phyloP scores from a whole-genome alignment of 306 rosid genomes.

The Biancaea sappan region DNA sequence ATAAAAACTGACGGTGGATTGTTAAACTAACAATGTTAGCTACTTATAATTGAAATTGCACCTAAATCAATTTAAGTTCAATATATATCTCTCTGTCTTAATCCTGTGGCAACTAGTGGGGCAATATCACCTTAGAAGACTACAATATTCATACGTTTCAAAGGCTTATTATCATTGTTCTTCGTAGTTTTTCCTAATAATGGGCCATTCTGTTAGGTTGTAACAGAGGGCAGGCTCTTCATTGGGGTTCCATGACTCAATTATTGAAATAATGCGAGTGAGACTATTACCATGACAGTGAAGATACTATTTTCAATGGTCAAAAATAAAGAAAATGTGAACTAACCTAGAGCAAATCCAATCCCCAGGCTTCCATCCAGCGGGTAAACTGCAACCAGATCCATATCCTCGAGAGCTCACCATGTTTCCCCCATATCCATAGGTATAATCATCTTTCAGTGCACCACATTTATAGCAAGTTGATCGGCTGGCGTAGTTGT shows the following conservation, averaged over 20 bases:
- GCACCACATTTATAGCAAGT: slow-evolving; percentile 74
- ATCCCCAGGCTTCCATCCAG: slow-evolving; percentile 98
- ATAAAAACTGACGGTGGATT: too few relatives aligned
- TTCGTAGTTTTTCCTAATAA: background rate
- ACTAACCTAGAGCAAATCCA: slow-evolving; percentile 85
- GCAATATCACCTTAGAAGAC: background rate
- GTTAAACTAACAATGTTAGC: too few relatives aligned
- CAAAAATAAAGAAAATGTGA: slow-evolving; percentile 33
- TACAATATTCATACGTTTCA: background rate
- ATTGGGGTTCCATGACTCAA: background rate
- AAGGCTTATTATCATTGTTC: background rate
- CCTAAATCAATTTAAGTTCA: too few relatives aligned
- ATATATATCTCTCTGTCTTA: too few relatives aligned
- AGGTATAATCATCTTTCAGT: slow-evolving; percentile 53
- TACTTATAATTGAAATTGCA: too few relatives aligned
- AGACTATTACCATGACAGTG: background rate
- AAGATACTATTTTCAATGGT: background rate
- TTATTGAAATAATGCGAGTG: background rate
- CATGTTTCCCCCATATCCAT: too few relatives aligned
- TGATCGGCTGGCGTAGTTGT: slow-evolving; percentile 90
- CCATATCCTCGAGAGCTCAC: slow-evolving; percentile 57
- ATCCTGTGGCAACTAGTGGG: too few relatives aligned
- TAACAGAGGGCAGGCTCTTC: slow-evolving; percentile 20
- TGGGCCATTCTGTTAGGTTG: slow-evolving; percentile 1
- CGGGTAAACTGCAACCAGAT: slow-evolving; percentile 62